Base-by-base conservation (phyloP, 805 yeast genomes). In the Hanseniaspora meyeri region DNA sequence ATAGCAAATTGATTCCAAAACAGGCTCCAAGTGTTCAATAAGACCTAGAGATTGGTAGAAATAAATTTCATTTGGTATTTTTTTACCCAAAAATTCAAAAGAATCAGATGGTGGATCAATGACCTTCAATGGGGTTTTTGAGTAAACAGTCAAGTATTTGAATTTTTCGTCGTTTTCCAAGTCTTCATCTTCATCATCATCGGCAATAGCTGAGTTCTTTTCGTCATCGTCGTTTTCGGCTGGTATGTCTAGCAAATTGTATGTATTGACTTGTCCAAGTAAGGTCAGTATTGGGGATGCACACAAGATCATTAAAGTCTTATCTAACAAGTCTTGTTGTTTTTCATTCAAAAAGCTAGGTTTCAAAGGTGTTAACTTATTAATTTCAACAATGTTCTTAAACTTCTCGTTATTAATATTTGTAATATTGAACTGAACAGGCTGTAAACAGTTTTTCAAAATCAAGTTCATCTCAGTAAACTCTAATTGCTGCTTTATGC, bases 41-140 rank as follows among this genome's bases (percentile, higher is more conserved):
- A 90, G 66, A 1, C 97, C 97, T 58, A 85, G 68, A 0, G 95
- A 83, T 65, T 80, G 80, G 68, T 88, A 93, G 66, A 83, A 89
- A 64, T 80, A 83, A 43, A 85, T 75, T 69, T 90, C 97, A 55
- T 87, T 85, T 1, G 97, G 95, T 52, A 93, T 73, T 65, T 90
- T 79, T 67, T 85, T 87, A 10, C 95, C 88, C 50, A 93, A 76
- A 49, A 89, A 78, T 48, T 83, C 89, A 66, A 87, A 93, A 12
- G 87, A 72, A 67, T 89, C 95, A 20, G 40, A 11, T 6, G 57
- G 57, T 14, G 57, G 57, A 12, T 53, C 47, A 45, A 46, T 46
- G 2, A 20, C 24, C 4, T 38, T 31, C 5, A 45, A 20, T 29
- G 29, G 11, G 8, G 39, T 9, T 12, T 43, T 34, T 27, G 32